Evolutionary conservation across 2,329 filamentous ascomycete genomes (phyloP).

Genomic region (Nemania bipapillata): DNA sequence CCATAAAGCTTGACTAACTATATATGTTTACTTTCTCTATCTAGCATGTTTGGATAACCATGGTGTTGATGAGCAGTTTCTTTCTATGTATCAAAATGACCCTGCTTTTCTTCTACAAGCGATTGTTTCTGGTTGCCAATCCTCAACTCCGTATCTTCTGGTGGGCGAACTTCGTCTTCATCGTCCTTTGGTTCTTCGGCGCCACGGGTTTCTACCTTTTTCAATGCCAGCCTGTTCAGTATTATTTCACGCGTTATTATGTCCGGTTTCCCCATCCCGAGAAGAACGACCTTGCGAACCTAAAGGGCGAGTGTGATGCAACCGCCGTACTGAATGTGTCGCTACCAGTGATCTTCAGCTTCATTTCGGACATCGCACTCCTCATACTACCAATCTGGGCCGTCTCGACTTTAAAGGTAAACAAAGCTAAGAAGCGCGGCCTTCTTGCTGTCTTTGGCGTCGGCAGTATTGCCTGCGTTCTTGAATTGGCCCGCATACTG

Average conservation of each 20-base stretch:
- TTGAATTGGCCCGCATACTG: conserved; percentile 43
- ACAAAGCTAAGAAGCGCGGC: conserved; percentile 43
- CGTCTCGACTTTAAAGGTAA: conserved; percentile 41
- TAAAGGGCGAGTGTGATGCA: conserved; percentile 42
- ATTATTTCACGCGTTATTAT: conserved; percentile 46
- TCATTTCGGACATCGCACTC: conserved; percentile 43
- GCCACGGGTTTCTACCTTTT: conserved; percentile 45
- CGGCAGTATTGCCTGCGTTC: conserved; percentile 41
- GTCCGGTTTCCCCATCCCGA: conserved; percentile 20
- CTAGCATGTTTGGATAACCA: conserved; percentile 47
- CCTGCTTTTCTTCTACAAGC: conserved; percentile 46
- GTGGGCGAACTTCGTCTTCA: conserved; percentile 45
- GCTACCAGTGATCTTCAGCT: conserved; percentile 43
- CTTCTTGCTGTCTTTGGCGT: conserved; percentile 45
- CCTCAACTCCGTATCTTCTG: conserved; percentile 42
- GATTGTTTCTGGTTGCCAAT: conserved; percentile 42
- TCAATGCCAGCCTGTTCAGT: conserved; percentile 43
- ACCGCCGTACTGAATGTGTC: conserved; percentile 43
- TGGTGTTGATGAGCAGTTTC: conserved; percentile 46
- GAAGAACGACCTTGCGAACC: conserved; percentile 33
- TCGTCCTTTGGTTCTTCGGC: conserved; percentile 45
- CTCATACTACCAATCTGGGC: conserved; percentile 43
- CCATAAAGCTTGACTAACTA: too few species aligned
- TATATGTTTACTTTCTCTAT: not conserved
- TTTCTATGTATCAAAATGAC: conserved; percentile 46